Percentiles rank a stretch among this genome's conserved stretches.
Conservation (phyloP, 306 rosid genomes). For the Hippophae tibetana region DNA sequence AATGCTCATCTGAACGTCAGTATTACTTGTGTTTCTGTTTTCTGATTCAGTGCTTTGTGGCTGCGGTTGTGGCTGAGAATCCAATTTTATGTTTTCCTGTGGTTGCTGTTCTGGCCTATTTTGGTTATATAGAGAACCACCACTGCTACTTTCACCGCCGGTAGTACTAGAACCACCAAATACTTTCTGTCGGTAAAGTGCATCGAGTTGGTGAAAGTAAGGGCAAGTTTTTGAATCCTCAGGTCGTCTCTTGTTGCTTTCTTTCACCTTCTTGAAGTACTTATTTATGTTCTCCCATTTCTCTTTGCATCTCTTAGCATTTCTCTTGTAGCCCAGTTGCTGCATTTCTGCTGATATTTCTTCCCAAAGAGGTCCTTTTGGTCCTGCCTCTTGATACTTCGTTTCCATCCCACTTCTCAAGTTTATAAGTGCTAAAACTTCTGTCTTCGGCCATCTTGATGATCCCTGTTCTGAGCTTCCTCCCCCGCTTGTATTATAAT, state of each 20-base stretch:
- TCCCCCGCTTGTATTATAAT: conserved; percentile 13
- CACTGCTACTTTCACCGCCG: neutral
- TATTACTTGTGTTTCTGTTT: conserved; percentile 9
- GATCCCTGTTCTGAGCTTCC: conserved; percentile 16
- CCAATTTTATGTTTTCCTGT: conserved; percentile 3
- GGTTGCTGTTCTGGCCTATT: conserved; percentile 4
- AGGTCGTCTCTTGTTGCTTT: conserved; percentile 30
- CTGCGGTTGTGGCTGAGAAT: conserved; percentile 1
- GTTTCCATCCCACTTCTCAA: conserved; percentile 33
- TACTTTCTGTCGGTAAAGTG: conserved; percentile 22
- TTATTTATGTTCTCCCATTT: conserved; percentile 39
- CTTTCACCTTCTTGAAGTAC: conserved; percentile 33
- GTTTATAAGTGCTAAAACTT: conserved; percentile 33
- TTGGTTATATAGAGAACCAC: conserved; percentile 9
- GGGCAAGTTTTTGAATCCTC: conserved; percentile 37
- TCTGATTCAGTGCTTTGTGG: neutral
- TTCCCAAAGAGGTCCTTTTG: conserved; percentile 48
- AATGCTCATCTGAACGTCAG: conserved; percentile 8
- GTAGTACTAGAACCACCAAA: conserved; percentile 15
- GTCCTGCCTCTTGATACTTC: conserved; percentile 34
- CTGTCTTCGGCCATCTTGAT: conserved; percentile 43
- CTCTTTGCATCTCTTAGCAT: conserved; percentile 25
- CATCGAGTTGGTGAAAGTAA: conserved; percentile 32
- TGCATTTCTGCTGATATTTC: conserved; percentile 28
- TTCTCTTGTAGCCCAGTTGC: conserved; percentile 29